phyloP scores from a whole-genome alignment of 371 early-diverging fungal genomes.

The Mortierella sp. region DNA sequence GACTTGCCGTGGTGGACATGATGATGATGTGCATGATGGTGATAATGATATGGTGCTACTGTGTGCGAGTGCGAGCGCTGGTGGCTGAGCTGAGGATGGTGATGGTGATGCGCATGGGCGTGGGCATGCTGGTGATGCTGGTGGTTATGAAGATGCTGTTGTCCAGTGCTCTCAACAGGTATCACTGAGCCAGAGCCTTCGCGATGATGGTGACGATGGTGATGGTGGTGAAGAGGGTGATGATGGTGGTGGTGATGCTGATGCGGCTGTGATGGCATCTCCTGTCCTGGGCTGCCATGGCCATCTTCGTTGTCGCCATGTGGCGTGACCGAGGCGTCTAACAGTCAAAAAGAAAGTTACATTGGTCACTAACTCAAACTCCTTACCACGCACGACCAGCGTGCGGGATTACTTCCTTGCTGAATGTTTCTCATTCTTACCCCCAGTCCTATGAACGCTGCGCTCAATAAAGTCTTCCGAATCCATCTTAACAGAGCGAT shows the following conservation, averaged over 20 bases:
- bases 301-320: not conserved
- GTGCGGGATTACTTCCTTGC: too few relatives aligned
- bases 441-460: too few relatives aligned
- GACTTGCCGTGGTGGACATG: slow-evolving; percentile 25
- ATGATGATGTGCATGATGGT: slow-evolving; percentile 45
- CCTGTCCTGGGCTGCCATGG: slow-evolving; percentile 1
- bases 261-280: slow-evolving; percentile 4
- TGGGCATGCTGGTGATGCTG: slow-evolving; percentile 19
- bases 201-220: slow-evolving; percentile 5
- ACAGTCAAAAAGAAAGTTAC: too few relatives aligned
- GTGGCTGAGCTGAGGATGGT: slow-evolving; percentile 5
- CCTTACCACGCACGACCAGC: too few relatives aligned
- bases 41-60: slow-evolving; percentile 16
- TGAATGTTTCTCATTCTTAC: too few relatives aligned
- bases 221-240: slow-evolving; percentile 6
- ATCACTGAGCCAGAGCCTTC: not conserved
- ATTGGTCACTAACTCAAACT: too few relatives aligned
- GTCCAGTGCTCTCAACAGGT: not conserved
- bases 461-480: too few relatives aligned
- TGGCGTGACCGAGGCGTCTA: slow-evolving; percentile 4
- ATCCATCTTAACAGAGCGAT: too few relatives aligned
- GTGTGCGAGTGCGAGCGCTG: slow-evolving; percentile 11
- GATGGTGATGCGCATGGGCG: slow-evolving; percentile 22
- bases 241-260: not conserved
- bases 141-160: slow-evolving; percentile 13